A percentile compares a stretch with the other conserved stretches of the same genome.
Conservation (phyloP, 352 stramenopile genomes). For the Plasmopara muralis region DNA sequence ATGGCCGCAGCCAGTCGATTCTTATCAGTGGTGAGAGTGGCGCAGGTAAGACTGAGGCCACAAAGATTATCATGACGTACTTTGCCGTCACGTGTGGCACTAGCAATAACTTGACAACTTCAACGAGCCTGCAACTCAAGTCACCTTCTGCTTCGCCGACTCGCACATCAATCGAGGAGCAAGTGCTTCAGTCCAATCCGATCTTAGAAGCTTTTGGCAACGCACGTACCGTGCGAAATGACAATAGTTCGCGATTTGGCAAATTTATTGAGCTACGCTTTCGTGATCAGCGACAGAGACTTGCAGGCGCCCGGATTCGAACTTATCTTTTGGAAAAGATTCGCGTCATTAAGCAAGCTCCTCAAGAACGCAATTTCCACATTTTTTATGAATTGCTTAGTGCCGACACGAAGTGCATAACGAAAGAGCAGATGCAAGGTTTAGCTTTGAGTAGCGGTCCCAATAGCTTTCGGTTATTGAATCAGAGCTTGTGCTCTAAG, state of each 20-base stretch:
- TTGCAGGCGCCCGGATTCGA: conserved; percentile 73
- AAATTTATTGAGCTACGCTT: conserved; percentile 90
- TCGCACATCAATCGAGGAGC: conserved; percentile 50
- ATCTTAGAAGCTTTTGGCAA: conserved; percentile 90
- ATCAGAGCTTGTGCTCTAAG: conserved; percentile 62
- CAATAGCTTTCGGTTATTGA: conserved; percentile 53
- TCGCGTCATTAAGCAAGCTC: conserved; percentile 73
- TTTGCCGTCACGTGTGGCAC: conserved; percentile 65
- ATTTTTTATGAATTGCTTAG: conserved; percentile 52
- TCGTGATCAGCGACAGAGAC: conserved; percentile 25
- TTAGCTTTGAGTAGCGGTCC: conserved; percentile 33
- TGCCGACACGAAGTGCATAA: conserved; percentile 23
- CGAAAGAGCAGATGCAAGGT: conserved; percentile 22
- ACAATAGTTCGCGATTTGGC: conserved; percentile 87
- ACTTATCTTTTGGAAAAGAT: conserved; percentile 95
- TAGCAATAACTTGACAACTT: conserved; percentile 8
- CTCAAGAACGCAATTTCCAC: conserved; percentile 36
- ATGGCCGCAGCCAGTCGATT: conserved; percentile 70
- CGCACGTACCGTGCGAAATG: conserved; percentile 79
- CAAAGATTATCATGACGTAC: conserved; percentile 89
- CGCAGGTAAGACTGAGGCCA: conserved; percentile 85
- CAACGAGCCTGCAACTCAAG: conserved; percentile 4
- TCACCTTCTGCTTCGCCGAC: conserved; percentile 17
- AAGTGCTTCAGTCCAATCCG: conserved; percentile 88
- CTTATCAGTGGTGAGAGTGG: conserved; percentile 84